Evolutionary conservation across 805 yeast species (phyloP).

Genomic region (Dipodascopsis uninucleata): DNA sequence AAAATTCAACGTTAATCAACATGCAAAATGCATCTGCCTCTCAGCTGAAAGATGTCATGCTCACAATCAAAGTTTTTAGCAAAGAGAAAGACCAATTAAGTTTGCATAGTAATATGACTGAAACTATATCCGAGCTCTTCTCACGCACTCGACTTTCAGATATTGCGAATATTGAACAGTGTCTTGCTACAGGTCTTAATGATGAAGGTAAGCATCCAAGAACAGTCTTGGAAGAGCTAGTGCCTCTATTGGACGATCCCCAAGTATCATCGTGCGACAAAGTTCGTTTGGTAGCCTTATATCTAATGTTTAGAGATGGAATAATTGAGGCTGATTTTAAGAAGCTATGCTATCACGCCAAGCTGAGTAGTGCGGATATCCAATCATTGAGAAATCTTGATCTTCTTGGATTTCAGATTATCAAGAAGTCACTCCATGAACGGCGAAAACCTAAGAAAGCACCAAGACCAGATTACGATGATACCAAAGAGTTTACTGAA

Average conservation of each 20-base stretch:
- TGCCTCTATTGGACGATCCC: slow-evolving; percentile 46
- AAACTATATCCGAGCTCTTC: slow-evolving; percentile 14
- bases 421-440: slow-evolving; percentile 42
- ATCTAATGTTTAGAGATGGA: slow-evolving; percentile 80
- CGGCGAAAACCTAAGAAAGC: slow-evolving; percentile 46
- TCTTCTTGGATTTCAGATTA: slow-evolving; percentile 54
- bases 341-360: slow-evolving; percentile 59
- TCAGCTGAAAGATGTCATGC: slow-evolving; percentile 50
- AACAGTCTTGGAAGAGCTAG: slow-evolving; percentile 57
- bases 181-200: slow-evolving; percentile 66
- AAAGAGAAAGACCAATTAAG: slow-evolving; percentile 40
- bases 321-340: slow-evolving; percentile 66
- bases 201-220: slow-evolving; percentile 60
- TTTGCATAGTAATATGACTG: slow-evolving; percentile 20
- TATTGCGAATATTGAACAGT: slow-evolving; percentile 82
- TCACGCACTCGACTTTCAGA: slow-evolving; percentile 46
- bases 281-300: slow-evolving; percentile 66
- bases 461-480: slow-evolving; percentile 23
- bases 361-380: slow-evolving; percentile 44
- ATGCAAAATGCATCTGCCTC: slow-evolving; percentile 12
- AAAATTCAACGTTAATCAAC: slow-evolving; percentile 62
- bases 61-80: slow-evolving; percentile 50
- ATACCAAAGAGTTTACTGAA: slow-evolving; percentile 34
- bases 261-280: slow-evolving; percentile 58
- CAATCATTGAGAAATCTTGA: slow-evolving; percentile 56